A percentile compares a stretch with the other conserved stretches of the same genome.
phyloP scores from a whole-genome alignment of 805 yeast genomes.

The Pichia occidentalis region DNA sequence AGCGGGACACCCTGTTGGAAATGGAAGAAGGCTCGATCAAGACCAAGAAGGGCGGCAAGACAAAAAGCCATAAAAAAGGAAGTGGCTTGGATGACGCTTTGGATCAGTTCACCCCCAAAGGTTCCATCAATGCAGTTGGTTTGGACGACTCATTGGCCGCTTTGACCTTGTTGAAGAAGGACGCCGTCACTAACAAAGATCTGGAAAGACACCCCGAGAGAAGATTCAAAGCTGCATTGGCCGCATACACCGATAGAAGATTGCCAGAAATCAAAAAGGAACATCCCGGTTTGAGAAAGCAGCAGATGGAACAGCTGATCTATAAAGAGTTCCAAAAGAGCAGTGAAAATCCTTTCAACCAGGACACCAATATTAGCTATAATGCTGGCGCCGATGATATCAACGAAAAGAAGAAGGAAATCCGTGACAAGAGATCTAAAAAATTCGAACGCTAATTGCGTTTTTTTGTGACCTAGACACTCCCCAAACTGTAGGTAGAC shows the following conservation, averaged over 20 bases:
- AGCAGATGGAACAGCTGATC: constrained; percentile 67
- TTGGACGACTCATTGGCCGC: constrained; percentile 77
- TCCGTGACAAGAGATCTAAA: constrained; percentile 28
- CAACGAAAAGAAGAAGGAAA: constrained; percentile 28
- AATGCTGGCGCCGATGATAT: constrained; percentile 57
- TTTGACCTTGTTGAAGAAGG: constrained; percentile 53
- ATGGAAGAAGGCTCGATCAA: constrained; percentile 48
- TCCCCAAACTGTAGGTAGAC: too few relatives aligned
- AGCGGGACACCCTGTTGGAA: constrained; percentile 64
- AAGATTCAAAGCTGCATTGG: constrained; percentile 74
- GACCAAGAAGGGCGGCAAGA: constrained; percentile 59
- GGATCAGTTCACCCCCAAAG: constrained; percentile 32
- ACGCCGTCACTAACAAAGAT: constrained; percentile 52
- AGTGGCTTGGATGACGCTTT: constrained; percentile 64
- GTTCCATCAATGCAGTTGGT: constrained; percentile 63
- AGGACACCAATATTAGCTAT: constrained; percentile 53
- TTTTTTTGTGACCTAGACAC: neutral
- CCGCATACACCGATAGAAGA: constrained; percentile 64
- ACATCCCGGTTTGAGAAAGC: constrained; percentile 71
- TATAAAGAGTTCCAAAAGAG: constrained; percentile 78
- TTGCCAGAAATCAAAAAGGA: constrained; percentile 69
- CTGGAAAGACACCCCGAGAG: constrained; percentile 86
- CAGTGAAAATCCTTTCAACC: constrained; percentile 80
- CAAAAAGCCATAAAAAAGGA: constrained; percentile 46
- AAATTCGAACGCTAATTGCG: constrained; percentile 25